Evolutionary conservation across 148 eudicot genomes (phyloP), one percentile per base, ranked within the genome.

Genomic region (Fallopia convolvulus): DNA sequence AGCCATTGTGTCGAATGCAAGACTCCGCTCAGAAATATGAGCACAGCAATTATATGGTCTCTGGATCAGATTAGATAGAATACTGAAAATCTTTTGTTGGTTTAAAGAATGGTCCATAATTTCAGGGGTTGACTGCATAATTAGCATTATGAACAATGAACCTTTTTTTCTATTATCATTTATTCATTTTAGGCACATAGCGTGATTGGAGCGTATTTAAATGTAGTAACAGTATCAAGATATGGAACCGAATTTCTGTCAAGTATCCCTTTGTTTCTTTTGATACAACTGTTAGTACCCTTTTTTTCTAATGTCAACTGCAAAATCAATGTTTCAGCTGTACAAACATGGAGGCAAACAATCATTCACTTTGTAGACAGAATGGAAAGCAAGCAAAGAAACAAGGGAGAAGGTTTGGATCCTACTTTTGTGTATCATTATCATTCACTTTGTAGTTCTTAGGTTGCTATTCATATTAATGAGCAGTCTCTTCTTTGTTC

Each of bases 401-500:
- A 39, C 20, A 9, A 10, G 72, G 46, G 44, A 68, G 36, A 36
- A 68, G 72, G 72, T 68, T 68, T 61, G 44, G 46, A 36, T 39
- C 18, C 72, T 39, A 68, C 8, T 14, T 17, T 68, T 68, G 72
- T 68, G 21, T 68, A 33, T 68, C 23, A 17, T 68, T 68, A 17
- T 68, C 20, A 36, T 36, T 68, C 46, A 36, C 46, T 68, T n/a
- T 68, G 44, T 36, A 36, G 39, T 21, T 33, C 72, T 68, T 68
- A 39, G n/a, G 17, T 68, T 68, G 20, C 5, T 68, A 68, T 68
- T 8, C 39, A 18, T 68, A 68, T 68, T 30, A 36, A 68, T 68
- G 8, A 68, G 15, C 14, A 68, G 77, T 52, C 48, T 5, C 32
- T 75, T 17, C 11, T 0, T 65, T 77, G n/a, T 82, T 81, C 87